Evolutionary conservation across 305 asterid genomes (phyloP).

Genomic region (Solanum hybrid): DNA sequence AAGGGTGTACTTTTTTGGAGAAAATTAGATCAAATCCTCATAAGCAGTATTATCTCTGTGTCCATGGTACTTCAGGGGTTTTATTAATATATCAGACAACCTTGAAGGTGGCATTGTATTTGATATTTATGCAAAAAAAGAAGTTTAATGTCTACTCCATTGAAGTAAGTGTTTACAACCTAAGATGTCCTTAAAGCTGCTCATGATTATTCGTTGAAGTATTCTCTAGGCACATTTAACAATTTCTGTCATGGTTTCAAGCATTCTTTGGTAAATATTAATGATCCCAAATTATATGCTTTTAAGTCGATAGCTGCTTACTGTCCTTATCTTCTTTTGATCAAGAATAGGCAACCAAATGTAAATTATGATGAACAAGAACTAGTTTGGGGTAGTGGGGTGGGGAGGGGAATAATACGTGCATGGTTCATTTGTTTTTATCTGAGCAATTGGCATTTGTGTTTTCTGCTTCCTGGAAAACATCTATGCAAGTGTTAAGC

Average conservation of each 20-base stretch:
- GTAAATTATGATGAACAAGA: background rate
- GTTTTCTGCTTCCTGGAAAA: background rate
- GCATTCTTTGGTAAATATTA: background rate
- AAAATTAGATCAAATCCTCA: too few relatives aligned
- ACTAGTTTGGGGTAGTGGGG: background rate
- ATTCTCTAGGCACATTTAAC: background rate
- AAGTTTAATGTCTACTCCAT: background rate
- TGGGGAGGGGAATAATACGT: background rate
- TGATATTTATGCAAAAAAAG: background rate
- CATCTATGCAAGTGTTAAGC: background rate
- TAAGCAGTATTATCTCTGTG: too few relatives aligned
- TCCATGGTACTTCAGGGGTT: too few relatives aligned
- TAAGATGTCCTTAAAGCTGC: background rate
- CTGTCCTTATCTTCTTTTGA: background rate
- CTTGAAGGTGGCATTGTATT: background rate
- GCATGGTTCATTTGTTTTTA: background rate
- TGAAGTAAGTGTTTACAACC: background rate
- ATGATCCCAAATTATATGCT: background rate
- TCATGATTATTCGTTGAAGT: background rate
- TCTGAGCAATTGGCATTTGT: background rate
- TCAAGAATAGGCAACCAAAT: background rate
- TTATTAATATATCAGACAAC: too few relatives aligned
- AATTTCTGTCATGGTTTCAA: background rate
- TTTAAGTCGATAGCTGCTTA: background rate
- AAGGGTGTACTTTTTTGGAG: background rate